Evolutionary conservation across 257 asterid genomes (phyloP).

Genomic region (Vinca minor): DNA sequence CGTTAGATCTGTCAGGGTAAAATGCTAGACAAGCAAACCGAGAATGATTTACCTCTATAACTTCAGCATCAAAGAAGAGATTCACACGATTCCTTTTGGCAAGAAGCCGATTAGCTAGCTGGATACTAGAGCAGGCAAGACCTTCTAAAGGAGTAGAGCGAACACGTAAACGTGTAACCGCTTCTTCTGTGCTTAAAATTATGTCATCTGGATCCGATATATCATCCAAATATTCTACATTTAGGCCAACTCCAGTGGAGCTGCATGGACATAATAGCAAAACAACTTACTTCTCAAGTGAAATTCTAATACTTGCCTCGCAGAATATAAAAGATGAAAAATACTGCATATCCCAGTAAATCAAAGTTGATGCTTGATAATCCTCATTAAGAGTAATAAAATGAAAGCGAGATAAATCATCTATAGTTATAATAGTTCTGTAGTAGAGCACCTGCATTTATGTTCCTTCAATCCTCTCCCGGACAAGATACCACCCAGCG

Average conservation of each 20-base stretch:
- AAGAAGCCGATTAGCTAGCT: constrained; percentile 13
- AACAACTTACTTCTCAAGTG: background rate
- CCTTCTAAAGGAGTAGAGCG: constrained; percentile 53
- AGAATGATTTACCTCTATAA: constrained; percentile 16
- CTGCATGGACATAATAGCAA: constrained; percentile 27
- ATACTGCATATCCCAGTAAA: background rate
- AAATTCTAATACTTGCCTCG: background rate
- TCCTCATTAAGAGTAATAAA: background rate
- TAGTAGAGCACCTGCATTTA: background rate
- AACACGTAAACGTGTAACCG: constrained; percentile 34
- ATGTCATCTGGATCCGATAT: constrained; percentile 17
- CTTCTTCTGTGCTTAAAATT: constrained; percentile 33
- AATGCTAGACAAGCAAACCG: background rate
- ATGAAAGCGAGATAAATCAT: background rate
- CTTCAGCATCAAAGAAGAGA: constrained; percentile 23
- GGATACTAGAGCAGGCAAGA: constrained; percentile 38
- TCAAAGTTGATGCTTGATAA: background rate
- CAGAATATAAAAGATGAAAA: background rate
- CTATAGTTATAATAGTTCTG: background rate
- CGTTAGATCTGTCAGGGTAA: background rate
- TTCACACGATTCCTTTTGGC: constrained; percentile 13
- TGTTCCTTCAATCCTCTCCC: background rate
- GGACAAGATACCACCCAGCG: background rate
- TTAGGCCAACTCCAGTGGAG: constrained; percentile 31
- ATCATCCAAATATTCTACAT: constrained; percentile 26